Evolutionary conservation across 2,329 filamentous ascomycete genomes (phyloP).

Genomic region (Trichoderma semiorbis): DNA sequence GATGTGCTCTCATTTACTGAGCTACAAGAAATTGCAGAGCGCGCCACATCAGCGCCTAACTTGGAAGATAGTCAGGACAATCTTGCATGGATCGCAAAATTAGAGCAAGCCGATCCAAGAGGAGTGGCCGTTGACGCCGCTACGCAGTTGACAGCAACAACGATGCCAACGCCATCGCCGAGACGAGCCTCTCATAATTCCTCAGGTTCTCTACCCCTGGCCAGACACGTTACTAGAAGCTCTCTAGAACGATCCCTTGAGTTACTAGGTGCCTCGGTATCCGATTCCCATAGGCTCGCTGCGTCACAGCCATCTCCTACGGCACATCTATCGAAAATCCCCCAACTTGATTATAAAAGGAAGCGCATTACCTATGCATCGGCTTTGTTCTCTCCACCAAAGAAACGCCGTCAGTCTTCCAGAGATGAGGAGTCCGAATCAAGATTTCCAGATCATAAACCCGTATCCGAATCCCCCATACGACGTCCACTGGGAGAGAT

Average conservation of each 20-base stretch:
- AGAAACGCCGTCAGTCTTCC: conserved; percentile 22
- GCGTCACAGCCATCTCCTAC: neutral
- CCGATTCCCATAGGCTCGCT: neutral
- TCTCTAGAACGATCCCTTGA: neutral
- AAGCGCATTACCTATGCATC: conserved; percentile 3
- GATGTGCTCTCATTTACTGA: conserved; percentile 68
- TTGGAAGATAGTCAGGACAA: conserved; percentile 60
- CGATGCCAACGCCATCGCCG: conserved; percentile 35
- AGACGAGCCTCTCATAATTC: conserved; percentile 27
- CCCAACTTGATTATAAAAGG: conserved; percentile 16
- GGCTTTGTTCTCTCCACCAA: conserved; percentile 1
- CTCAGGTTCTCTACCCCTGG: conserved; percentile 18
- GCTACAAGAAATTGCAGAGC: conserved; percentile 62
- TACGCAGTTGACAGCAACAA: conserved; percentile 45
- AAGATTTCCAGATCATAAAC: neutral
- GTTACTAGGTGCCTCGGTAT: neutral
- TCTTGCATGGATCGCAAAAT: conserved; percentile 55
- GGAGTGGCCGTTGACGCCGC: conserved; percentile 40
- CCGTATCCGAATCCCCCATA: neutral
- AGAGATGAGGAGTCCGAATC: neutral
- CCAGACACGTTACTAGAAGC: neutral
- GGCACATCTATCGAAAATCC: neutral
- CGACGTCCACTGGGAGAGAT: conserved; percentile 26
- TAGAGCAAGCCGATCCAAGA: conserved; percentile 54
- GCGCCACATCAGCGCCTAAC: conserved; percentile 48